phyloP scores from a whole-genome alignment of 2,329 filamentous ascomycete species.

The Fusarium buxicola region DNA sequence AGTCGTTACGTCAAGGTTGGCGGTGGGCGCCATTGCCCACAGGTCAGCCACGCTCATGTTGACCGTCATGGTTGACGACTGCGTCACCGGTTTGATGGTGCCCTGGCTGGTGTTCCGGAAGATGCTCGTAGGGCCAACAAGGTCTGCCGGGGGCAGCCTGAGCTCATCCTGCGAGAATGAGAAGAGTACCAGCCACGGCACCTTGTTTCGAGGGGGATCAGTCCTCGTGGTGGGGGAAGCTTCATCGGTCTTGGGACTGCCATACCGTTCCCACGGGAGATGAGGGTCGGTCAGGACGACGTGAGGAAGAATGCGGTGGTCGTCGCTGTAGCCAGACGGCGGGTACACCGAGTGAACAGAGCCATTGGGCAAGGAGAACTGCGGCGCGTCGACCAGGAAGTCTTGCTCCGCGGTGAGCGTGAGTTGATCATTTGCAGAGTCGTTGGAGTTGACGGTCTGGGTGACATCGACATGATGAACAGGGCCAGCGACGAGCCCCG shows the following conservation, averaged over 20 bases:
- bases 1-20: background rate
- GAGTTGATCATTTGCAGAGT: no score
- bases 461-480: no score
- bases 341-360: constrained; percentile 55
- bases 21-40: background rate
- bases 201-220: background rate
- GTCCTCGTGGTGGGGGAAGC: no score
- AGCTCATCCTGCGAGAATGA: constrained; percentile 52
- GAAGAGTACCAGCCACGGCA: constrained; percentile 56
- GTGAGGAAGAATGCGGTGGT: constrained; percentile 54
- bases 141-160: constrained; percentile 30
- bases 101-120: background rate
- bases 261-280: constrained; percentile 57
- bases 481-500: no score
- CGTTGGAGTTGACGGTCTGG: no score
- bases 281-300: constrained; percentile 57
- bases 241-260: no score
- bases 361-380: constrained; percentile 49
- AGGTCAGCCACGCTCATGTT: constrained; percentile 24
- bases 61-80: constrained; percentile 16
- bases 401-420: constrained; percentile 30
- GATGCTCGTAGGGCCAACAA: constrained; percentile 19
- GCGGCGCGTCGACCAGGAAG: constrained; percentile 54
- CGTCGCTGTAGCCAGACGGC: constrained; percentile 52
- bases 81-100: constrained; percentile 2